Percentiles rank a stretch among this genome's conserved stretches.
phyloP scores from a whole-genome alignment of 768 basidiomycete genomes.

The Amanita jacksonii region DNA sequence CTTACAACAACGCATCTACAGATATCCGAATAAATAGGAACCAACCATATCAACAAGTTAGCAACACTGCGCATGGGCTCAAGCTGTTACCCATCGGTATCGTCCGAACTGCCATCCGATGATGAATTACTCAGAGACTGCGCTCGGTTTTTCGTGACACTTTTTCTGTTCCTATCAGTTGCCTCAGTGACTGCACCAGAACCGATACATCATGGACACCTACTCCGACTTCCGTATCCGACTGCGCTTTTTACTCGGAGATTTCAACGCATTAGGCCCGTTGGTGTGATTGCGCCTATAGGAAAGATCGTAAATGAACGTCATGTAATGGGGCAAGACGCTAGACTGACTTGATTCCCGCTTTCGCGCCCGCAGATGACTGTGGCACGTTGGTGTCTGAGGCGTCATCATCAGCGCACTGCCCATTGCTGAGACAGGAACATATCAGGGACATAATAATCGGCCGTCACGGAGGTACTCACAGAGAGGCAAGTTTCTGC shows the following conservation, averaged over 20 bases:
- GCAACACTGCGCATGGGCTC: no score
- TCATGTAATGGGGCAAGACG: not conserved
- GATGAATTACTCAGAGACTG: not conserved
- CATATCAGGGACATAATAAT: no score
- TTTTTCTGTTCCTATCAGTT: no score
- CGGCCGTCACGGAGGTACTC: no score
- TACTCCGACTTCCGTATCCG: slow-evolving; percentile 1
- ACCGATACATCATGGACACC: not conserved
- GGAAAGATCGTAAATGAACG: not conserved
- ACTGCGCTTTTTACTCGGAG: slow-evolving; percentile 3
- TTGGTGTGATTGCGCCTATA: slow-evolving; percentile 4
- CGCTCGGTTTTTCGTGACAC: not conserved
- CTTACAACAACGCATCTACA: no score
- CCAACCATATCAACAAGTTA: no score
- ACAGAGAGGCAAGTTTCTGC: no score
- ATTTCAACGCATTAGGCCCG: not conserved
- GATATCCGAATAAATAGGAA: no score
- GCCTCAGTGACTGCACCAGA: not conserved
- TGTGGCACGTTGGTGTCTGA: no score
- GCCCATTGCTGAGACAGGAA: not conserved
- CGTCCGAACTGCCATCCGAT: not conserved
- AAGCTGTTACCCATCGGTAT: no score
- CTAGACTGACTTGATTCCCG: slow-evolving; percentile 2
- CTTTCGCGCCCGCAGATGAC: not conserved
- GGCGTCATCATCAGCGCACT: not conserved